Conservation (phyloP, 306 rosid species). For the Lathyrus sativus region DNA sequence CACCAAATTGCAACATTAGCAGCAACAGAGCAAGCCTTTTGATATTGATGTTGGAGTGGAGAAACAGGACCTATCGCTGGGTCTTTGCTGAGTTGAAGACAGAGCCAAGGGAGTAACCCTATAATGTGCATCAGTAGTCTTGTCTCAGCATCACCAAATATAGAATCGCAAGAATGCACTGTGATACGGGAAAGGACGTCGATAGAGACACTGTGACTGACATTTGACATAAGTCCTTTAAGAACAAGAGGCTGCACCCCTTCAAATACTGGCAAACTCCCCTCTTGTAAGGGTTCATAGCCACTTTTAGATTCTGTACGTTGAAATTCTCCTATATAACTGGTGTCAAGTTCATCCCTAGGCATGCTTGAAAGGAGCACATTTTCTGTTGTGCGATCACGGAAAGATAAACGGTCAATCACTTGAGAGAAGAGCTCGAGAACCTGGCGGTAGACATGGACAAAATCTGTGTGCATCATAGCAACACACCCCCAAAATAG, state of each 20-base stretch:
- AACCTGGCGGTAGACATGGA: constrained; percentile 96
- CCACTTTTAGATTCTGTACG: constrained; percentile 80
- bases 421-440: constrained; percentile 95
- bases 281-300: constrained; percentile 76
- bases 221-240: constrained; percentile 91
- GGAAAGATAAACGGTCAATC: constrained; percentile 90
- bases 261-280: constrained; percentile 85
- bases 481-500: constrained; percentile 99
- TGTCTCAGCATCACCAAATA: constrained; percentile 91
- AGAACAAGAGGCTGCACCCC: constrained; percentile 99
- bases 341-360: constrained; percentile 73
- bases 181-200: constrained; percentile 92
- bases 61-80: constrained; percentile 76
- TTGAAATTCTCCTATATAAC: constrained; percentile 73
- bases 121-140: constrained; percentile 97
- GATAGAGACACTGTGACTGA: constrained; percentile 88
- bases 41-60: constrained; percentile 86
- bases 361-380: constrained; percentile 99
- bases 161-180: constrained; percentile 94
- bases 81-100: constrained; percentile 91
- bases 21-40: constrained; percentile 93
- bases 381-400: constrained; percentile 94
- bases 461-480: constrained; percentile 99
- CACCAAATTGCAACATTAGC: constrained; percentile 91
- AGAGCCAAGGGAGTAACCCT: constrained; percentile 97